These are phyloP conservation scores for Mesembryanthemum crystallinum DNA, from an alignment of 148 eudicot genomes.

Conservation along the genomic window DNA sequence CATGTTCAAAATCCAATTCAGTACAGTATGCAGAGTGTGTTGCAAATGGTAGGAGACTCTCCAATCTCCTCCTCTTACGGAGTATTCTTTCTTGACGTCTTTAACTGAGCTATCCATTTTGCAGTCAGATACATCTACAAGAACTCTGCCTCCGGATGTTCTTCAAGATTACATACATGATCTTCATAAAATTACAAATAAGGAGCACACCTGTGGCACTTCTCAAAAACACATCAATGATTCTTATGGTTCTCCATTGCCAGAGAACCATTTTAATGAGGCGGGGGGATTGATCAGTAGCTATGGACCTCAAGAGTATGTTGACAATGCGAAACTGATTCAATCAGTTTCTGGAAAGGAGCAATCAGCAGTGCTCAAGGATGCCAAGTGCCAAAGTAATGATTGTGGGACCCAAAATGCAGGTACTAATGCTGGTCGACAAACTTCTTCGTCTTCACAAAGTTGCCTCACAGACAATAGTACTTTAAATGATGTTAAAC, in stretches of 20 bases:
- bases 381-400: conserved; percentile 19
- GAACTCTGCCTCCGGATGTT: conserved; percentile 32
- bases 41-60: conserved; percentile 46
- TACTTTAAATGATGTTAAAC: conserved; percentile 22
- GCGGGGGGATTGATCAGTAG: conserved; percentile 23
- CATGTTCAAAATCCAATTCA: conserved; percentile 24
- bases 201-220: conserved; percentile 25
- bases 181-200: conserved; percentile 26
- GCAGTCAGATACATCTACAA: conserved; percentile 50
- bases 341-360: conserved; percentile 32
- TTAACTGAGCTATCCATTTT: conserved; percentile 19
- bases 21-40: conserved; percentile 30
- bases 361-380: conserved; percentile 20
- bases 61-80: conserved; percentile 15
- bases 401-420: conserved; percentile 16
- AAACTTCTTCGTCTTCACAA: conserved; percentile 20
- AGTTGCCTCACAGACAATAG: conserved; percentile 30
- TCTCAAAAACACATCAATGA: conserved; percentile 30
- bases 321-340: conserved; percentile 28
- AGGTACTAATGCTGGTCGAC: conserved; percentile 19
- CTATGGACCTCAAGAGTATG: conserved; percentile 28
- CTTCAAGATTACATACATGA: conserved; percentile 31
- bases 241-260: conserved; percentile 24
- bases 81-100: conserved; percentile 21
- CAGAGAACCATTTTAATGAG: conserved; percentile 27